These are phyloP conservation scores for Dendrocalamus sinicus DNA, from an alignment of 176 grass and related monocot species.

Conservation along the genomic window DNA sequence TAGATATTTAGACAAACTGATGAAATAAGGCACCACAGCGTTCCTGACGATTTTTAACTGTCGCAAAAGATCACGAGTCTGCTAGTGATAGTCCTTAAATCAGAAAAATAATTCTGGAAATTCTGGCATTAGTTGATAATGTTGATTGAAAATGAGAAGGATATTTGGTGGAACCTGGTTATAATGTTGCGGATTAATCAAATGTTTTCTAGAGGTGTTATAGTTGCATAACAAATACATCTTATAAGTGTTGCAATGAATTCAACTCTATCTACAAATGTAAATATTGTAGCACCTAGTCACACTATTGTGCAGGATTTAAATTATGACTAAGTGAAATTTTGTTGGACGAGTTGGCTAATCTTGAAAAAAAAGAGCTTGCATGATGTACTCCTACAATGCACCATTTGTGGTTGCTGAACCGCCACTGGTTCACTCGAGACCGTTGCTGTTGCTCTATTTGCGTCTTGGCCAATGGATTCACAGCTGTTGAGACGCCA, in stretches of 20 bases:
- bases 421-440: not conserved
- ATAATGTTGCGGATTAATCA: not conserved
- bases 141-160: not conserved
- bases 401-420: not conserved
- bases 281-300: not conserved
- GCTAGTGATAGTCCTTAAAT: not conserved
- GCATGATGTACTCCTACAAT: not conserved
- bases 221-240: not conserved
- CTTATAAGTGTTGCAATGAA: not conserved
- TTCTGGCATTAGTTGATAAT: conserved; percentile 1
- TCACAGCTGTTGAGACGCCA: conserved; percentile 1
- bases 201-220: not conserved
- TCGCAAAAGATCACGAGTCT: not conserved
- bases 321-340: not conserved
- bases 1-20: conserved; percentile 2
- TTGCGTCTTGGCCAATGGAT: not conserved
- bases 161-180: conserved; percentile 1
- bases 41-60: not conserved
- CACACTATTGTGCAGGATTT: not conserved
- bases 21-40: not conserved
- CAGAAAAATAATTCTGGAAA: not conserved
- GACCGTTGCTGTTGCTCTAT: not conserved
- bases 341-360: not conserved
- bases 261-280: not conserved
- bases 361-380: conserved; percentile 22